These are phyloP conservation scores for Ceriops zippeliana DNA, from an alignment of 345 rosid species.

Conservation along the genomic window DNA sequence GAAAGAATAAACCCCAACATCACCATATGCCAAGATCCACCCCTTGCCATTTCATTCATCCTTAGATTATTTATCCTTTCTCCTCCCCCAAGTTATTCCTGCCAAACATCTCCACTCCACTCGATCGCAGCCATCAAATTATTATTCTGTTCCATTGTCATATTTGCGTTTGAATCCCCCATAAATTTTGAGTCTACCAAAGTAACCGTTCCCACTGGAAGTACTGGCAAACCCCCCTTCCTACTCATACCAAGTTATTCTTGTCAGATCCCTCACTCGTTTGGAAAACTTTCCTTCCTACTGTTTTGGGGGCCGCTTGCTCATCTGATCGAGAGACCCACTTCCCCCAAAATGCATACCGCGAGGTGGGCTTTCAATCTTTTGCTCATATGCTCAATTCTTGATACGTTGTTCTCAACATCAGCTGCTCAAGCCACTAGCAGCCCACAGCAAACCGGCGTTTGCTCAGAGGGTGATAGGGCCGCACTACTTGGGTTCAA, in stretches of 20 bases:
- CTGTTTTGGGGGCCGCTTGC: conserved; percentile 1
- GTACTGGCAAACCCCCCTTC: too few species aligned
- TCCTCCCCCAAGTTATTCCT: conserved; percentile 1
- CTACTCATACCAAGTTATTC: conserved; percentile 21
- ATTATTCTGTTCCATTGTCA: too few species aligned
- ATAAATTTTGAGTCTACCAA: too few species aligned
- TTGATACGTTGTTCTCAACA: conserved; percentile 23
- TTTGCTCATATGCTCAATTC: conserved; percentile 33
- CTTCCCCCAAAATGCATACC: conserved; percentile 60
- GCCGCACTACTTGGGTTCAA: conserved; percentile 73
- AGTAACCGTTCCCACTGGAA: too few species aligned
- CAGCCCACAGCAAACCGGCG: conserved; percentile 10
- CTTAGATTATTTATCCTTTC: conserved; percentile 12
- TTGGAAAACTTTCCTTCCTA: conserved; percentile 7
- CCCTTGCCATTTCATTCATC: conserved; percentile 23
- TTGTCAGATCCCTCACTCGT: conserved; percentile 1
- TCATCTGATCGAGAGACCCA: conserved; percentile 41
- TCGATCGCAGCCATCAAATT: too few species aligned
- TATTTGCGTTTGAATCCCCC: too few species aligned
- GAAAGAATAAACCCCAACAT: conserved; percentile 26
- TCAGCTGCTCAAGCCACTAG: conserved; percentile 23
- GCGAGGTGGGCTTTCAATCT: conserved; percentile 52
- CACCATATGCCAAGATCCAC: conserved; percentile 21
- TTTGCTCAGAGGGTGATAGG: conserved; percentile 64
- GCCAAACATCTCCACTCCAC: too few species aligned